These are phyloP conservation scores for Adenanthera pavonina DNA, from an alignment of 306 rosid genomes.

Conservation along the genomic window DNA sequence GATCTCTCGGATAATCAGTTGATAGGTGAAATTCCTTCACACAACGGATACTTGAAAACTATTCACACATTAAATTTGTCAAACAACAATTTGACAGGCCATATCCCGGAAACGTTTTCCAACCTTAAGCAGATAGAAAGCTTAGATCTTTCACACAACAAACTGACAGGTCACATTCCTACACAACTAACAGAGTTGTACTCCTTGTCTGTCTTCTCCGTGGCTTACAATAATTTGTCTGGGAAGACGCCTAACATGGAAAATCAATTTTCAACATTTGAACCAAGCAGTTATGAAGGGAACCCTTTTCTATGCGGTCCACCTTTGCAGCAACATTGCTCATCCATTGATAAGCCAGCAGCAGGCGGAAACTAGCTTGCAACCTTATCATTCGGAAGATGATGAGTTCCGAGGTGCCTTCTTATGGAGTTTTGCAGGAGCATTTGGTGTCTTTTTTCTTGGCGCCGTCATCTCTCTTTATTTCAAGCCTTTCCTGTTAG, in stretches of 20 bases:
- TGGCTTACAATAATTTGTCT: constrained; percentile 35
- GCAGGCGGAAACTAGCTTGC: not conserved
- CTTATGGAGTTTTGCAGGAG: constrained; percentile 18
- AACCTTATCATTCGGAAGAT: not conserved
- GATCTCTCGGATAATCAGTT: constrained; percentile 28
- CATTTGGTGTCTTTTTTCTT: constrained; percentile 9
- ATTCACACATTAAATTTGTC: constrained; percentile 36
- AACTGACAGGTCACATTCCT: constrained; percentile 11
- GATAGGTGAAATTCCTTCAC: not conserved
- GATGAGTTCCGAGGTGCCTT: constrained; percentile 8
- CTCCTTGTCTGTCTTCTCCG: not conserved
- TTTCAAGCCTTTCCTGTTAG: not conserved
- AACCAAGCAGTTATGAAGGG: not conserved
- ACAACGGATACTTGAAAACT: constrained; percentile 11
- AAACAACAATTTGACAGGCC: constrained; percentile 11
- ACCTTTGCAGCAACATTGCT: not conserved
- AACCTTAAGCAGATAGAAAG: not conserved
- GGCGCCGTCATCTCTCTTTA: not conserved
- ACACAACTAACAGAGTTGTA: not conserved
- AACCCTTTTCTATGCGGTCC: constrained; percentile 22
- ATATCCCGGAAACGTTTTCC: constrained; percentile 24
- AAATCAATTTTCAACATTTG: constrained; percentile 25
- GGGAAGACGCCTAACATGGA: not conserved
- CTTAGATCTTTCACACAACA: constrained; percentile 17
- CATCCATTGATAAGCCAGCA: not conserved